Evolutionary conservation across 2,329 filamentous ascomycete species (phyloP).

Genomic region (Aureobasidium sp.): DNA sequence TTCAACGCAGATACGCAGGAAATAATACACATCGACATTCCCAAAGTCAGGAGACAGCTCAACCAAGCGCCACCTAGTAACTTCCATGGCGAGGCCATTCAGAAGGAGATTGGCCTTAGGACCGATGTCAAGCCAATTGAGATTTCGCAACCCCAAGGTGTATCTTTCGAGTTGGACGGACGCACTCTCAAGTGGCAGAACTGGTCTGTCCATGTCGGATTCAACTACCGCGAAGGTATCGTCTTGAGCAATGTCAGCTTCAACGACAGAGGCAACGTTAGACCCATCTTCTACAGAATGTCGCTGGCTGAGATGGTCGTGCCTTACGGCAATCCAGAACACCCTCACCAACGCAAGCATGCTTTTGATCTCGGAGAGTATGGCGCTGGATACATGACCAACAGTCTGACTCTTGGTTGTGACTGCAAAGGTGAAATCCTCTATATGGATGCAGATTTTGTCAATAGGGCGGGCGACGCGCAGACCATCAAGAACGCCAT

Average conservation of each 20-base stretch:
- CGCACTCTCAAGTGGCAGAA: constrained; percentile 81
- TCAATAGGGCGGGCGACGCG: constrained; percentile 59
- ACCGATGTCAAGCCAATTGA: constrained; percentile 78
- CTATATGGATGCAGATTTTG: constrained; percentile 83
- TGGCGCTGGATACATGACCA: constrained; percentile 70
- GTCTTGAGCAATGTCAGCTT: constrained; percentile 85
- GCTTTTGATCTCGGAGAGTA: constrained; percentile 75
- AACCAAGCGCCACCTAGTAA: constrained; percentile 68
- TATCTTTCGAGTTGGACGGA: constrained; percentile 73
- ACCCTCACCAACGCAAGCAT: constrained; percentile 71
- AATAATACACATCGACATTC: constrained; percentile 78
- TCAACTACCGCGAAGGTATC: constrained; percentile 90
- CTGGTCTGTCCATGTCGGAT: constrained; percentile 87
- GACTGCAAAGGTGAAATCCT: constrained; percentile 88
- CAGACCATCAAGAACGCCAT: constrained; percentile 87
- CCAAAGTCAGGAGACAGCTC: constrained; percentile 66
- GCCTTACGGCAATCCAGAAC: constrained; percentile 75
- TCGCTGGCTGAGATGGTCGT: constrained; percentile 93
- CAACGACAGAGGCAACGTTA: constrained; percentile 61
- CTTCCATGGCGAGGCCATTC: constrained; percentile 68
- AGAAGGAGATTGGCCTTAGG: constrained; percentile 68
- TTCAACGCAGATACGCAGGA: constrained; percentile 73
- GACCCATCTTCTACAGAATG: constrained; percentile 81
- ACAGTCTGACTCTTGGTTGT: constrained; percentile 59
- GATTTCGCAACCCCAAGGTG: constrained; percentile 81